These are phyloP conservation scores for Penicillium frequentans DNA, from an alignment of 2,329 filamentous ascomycete species.

Conservation along the genomic window DNA sequence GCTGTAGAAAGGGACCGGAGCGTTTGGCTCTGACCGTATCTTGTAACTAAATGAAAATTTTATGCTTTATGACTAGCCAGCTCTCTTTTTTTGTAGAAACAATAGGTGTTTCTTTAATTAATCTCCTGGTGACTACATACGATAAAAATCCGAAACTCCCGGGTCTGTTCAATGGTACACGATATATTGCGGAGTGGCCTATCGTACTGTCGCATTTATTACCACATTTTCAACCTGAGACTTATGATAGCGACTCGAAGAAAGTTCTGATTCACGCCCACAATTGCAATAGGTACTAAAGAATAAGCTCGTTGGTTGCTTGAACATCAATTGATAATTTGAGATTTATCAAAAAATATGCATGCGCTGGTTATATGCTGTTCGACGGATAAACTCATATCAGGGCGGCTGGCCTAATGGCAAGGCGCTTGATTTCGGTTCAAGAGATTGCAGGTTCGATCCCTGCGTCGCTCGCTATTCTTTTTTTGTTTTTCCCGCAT, in stretches of 20 bases:
- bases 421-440: conserved; percentile 54
- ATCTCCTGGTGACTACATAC: background rate
- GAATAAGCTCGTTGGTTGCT: no score
- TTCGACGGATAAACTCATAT: background rate
- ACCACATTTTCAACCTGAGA: no score
- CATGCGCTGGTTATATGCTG: background rate
- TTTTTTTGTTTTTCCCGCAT: conserved; percentile 11
- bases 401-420: conserved; percentile 45
- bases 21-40: background rate
- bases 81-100: background rate
- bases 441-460: conserved; percentile 53
- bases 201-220: no score
- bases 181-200: no score
- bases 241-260: no score
- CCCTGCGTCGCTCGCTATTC: conserved; percentile 36
- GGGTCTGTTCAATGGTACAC: no score
- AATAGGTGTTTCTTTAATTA: background rate
- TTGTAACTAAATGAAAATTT: conserved; percentile 13
- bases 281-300: no score
- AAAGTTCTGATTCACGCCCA: no score
- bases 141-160: no score
- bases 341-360: no score
- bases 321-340: no score
- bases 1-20: conserved; percentile 25
- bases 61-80: conserved; percentile 17